These are phyloP conservation scores for Amanita polypyramis DNA, from an alignment of 768 basidiomycete genomes.

Conservation along the genomic window DNA sequence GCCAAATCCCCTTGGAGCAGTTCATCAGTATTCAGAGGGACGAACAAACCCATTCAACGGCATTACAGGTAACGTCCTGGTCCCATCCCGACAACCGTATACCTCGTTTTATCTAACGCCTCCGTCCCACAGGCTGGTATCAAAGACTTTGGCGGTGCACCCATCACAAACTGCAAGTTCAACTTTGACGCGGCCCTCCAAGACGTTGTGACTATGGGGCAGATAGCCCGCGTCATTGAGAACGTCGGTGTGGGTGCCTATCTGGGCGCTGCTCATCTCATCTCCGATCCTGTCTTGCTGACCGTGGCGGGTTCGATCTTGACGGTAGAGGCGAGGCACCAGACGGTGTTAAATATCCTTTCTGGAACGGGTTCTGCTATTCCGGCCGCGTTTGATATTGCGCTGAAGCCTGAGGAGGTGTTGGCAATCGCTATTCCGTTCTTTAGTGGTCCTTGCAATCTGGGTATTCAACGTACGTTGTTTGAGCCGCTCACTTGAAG, in stretches of 20 bases:
- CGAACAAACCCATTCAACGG: constrained; percentile 47
- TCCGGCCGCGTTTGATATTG: constrained; percentile 63
- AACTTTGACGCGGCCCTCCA: constrained; percentile 53
- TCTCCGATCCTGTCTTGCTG: constrained; percentile 50
- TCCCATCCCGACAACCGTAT: too few relatives aligned
- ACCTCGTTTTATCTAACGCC: too few relatives aligned
- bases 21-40: constrained; percentile 50
- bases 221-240: constrained; percentile 67
- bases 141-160: constrained; percentile 38
- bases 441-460: constrained; percentile 53
- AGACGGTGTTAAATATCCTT: constrained; percentile 66
- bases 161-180: constrained; percentile 54
- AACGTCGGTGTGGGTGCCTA: constrained; percentile 69
- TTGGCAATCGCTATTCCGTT: constrained; percentile 60
- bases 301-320: constrained; percentile 63
- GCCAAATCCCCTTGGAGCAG: constrained; percentile 47
- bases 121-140: constrained; percentile 43
- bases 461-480: constrained; percentile 42
- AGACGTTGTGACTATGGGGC: constrained; percentile 60
- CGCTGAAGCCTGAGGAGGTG: constrained; percentile 59
- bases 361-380: constrained; percentile 45
- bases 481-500: too few relatives aligned
- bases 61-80: too few relatives aligned
- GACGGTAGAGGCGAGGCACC: constrained; percentile 78
- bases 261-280: constrained; percentile 58